These are phyloP conservation scores for Furcasterigmium furcatum DNA, from an alignment of 2,329 filamentous ascomycete species.

Conservation along the genomic window DNA sequence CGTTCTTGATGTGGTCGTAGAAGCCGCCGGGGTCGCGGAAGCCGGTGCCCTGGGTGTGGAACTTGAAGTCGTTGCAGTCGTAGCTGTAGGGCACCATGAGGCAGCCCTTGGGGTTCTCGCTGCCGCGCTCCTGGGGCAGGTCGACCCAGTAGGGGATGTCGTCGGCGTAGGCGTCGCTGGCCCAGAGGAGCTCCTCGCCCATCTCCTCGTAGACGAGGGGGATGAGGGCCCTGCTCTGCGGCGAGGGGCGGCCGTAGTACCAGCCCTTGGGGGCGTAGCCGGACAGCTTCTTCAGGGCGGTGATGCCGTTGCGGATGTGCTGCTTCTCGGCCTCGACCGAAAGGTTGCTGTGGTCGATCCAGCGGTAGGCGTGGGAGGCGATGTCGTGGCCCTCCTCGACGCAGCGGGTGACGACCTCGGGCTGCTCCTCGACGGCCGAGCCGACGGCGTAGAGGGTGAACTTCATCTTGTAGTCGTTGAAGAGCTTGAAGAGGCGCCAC, in stretches of 20 bases:
- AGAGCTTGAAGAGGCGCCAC: constrained; percentile 46
- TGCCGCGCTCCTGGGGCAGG: constrained; percentile 41
- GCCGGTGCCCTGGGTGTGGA: constrained; percentile 31
- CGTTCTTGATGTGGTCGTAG: constrained; percentile 42
- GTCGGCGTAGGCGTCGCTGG: constrained; percentile 48
- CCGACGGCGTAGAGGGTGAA: constrained; percentile 49
- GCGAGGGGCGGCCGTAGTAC: constrained; percentile 44
- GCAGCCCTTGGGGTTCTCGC: constrained; percentile 37
- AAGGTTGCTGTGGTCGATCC: constrained; percentile 47
- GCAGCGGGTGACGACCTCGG: constrained; percentile 40
- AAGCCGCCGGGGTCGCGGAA: constrained; percentile 42
- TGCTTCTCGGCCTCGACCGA: constrained; percentile 41
- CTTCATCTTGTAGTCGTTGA: constrained; percentile 44
- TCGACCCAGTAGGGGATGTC: constrained; percentile 55
- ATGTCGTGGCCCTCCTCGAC: constrained; percentile 48
- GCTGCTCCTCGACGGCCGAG: constrained; percentile 42
- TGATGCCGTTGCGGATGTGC: constrained; percentile 39
- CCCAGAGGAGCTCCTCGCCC: constrained; percentile 45
- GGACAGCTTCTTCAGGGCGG: constrained; percentile 34
- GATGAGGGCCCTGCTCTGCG: constrained; percentile 40
- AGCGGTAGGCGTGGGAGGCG: constrained; percentile 45
- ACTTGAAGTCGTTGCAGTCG: constrained; percentile 52
- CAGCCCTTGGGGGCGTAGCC: constrained; percentile 44
- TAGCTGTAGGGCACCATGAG: constrained; percentile 53
- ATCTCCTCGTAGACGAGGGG: constrained; percentile 49